phyloP scores from a whole-genome alignment of 2,329 filamentous ascomycete species.

The Hypoxylon sp. region DNA sequence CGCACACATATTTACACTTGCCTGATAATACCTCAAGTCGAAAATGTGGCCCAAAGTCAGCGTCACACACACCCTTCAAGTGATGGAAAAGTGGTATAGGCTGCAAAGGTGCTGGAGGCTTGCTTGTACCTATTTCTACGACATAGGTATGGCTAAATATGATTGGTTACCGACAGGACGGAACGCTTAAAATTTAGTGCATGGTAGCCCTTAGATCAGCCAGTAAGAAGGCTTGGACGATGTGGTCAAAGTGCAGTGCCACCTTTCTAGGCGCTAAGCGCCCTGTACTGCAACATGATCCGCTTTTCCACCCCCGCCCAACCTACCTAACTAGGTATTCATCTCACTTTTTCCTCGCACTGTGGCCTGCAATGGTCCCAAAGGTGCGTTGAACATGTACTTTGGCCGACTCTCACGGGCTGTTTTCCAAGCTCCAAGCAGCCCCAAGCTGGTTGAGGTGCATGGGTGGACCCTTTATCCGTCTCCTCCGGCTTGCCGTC shows the following conservation, averaged over 20 bases:
- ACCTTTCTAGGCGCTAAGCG: constrained; percentile 43
- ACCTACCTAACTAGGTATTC: constrained; percentile 30
- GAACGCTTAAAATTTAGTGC: constrained; percentile 41
- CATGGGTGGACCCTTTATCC: constrained; percentile 32
- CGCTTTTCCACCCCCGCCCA: constrained; percentile 30
- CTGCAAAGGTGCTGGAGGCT: constrained; percentile 31
- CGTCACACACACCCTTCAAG: constrained; percentile 28
- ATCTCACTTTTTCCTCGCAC: constrained; percentile 34
- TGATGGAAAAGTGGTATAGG: constrained; percentile 23
- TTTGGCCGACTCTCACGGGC: background rate
- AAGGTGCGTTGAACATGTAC: constrained; percentile 21
- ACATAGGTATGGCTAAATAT: constrained; percentile 32
- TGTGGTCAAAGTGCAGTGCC: constrained; percentile 38
- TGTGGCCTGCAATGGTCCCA: constrained; percentile 22
- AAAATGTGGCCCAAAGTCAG: constrained; percentile 30
- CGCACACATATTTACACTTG: constrained; percentile 20
- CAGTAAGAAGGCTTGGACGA: constrained; percentile 34
- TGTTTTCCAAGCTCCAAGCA: constrained; percentile 7
- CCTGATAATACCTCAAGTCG: constrained; percentile 21
- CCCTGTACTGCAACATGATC: constrained; percentile 34
- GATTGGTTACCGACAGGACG: constrained; percentile 50
- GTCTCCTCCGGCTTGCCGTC: constrained; percentile 42
- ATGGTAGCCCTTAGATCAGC: constrained; percentile 13
- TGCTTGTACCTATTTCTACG: constrained; percentile 23
- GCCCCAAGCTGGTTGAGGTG: constrained; percentile 10